Base-by-base conservation (phyloP, 768 basidiomycete genomes). In the Naematelia encephala region DNA sequence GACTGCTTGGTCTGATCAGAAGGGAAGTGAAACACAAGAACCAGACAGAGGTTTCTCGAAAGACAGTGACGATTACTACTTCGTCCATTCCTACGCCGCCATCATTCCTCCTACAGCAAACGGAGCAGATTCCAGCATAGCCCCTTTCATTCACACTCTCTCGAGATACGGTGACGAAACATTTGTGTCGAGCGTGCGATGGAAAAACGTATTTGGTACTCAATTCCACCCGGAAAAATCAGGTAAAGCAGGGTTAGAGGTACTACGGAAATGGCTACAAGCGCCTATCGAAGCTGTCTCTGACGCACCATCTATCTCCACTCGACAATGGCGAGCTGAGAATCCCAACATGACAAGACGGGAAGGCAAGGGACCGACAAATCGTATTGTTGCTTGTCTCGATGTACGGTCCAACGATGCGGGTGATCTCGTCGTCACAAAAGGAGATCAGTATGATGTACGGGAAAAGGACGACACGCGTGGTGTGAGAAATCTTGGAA, bases 191-290 rank as follows among this genome's bases (percentile, higher is more conserved):
- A 83, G 85, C 8, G 85, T 98, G 19, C 86, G 85, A 68, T 85
- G 84, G 66, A 85, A 83, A 42, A 94, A 91, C 75, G 83, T 97
- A 55, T 94, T 92, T 72, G 94, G 84, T 22, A 88, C 87, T 14
- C 96, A 99, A 75, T 98, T 97, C 79, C 96, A 99, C 78, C 96
- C 96, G 19, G 96, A 99, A 79, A 99, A 99, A 78, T 93, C 91
- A 0, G 94, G 96, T 19, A 78, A 80, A 27, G 89, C 91, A 0
- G 96, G 96, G 13, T 83, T 98, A 26, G 80, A 82, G 25, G 82
- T 97, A 42, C 80, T 98, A 46, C 82, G 84, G 58, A 79, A 84
- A 22, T 98, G 96, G 96, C 80, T 98, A 44, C 70, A 74, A 49
- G 71, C 76, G 68, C 79, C 70, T 1, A 47, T 63, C 27, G 58